Evolutionary conservation across 805 yeast species (phyloP), one percentile per base, ranked within the genome.

Genomic region (Candida khao-thaluensis): DNA sequence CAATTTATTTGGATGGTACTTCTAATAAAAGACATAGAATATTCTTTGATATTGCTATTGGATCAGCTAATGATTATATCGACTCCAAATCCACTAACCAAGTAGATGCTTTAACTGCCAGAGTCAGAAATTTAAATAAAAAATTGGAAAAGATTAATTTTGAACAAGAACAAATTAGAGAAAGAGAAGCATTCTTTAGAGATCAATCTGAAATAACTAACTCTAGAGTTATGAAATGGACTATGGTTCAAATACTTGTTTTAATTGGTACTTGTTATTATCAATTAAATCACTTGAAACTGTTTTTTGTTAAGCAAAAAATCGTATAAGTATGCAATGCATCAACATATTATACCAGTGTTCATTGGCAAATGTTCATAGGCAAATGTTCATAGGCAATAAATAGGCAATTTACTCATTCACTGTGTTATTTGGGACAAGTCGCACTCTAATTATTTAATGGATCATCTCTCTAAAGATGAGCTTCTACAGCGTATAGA

Each of bases 231-330:
- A 74, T 84, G 15, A 64, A 71, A 50, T 85, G 93, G 90, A 77
- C 93, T 9, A 48, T 85, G 35, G 56, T 85, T 33, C 96, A 89
- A 66, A 57, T 85, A 33, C 17, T 78, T 16, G 87, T 84, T 2
- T 71, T 89, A 50, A 71, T 76, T 7, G 76, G 69, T 11, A 80
- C 90, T 7, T 85, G 96, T 52, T 72, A 71, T 28, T 78, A 85
- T 73, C 96, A 89, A 66, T 64, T 89, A 59, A 72, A 73, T 39
- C 89, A 85, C 54, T 74, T 89, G 64, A 84, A 84, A 64, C 64
- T 80, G 29, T 87, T 88, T 76, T 88, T 88, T 58, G 82, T 86
- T 44, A 88, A 87, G 65, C 95, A 88, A 58, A 89, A 89, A 67
- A 77, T 87, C 43, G 81, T 88, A 14, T 86, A 69, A 62, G 8